These are phyloP conservation scores for Diutina pseudorugosa DNA, from an alignment of 1,139 yeast species.

Conservation along the genomic window DNA sequence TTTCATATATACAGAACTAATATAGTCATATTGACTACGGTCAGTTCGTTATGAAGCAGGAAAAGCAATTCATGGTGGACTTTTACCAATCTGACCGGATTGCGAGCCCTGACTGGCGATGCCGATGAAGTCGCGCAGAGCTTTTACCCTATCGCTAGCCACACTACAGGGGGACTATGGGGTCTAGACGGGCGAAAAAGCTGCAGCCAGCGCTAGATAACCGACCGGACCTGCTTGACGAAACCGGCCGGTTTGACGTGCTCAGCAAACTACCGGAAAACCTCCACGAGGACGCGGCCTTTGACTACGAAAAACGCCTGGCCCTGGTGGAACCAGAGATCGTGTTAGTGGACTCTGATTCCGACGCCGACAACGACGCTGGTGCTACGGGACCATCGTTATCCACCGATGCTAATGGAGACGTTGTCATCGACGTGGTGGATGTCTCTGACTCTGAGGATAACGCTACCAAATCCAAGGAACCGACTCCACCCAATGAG, in stretches of 20 bases:
- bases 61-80: too few species aligned
- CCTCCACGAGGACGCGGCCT: neutral
- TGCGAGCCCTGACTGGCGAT: neutral
- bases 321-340: conserved; percentile 4
- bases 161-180: neutral
- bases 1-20: too few species aligned
- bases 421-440: neutral
- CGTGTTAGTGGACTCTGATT: neutral
- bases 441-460: neutral
- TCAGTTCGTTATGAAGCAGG: too few species aligned
- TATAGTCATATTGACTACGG: too few species aligned
- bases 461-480: neutral
- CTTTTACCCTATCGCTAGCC: neutral
- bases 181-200: neutral
- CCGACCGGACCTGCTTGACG: neutral
- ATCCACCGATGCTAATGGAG: neutral
- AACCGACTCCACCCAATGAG: conserved; percentile 13
- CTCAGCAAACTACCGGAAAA: neutral
- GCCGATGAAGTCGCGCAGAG: neutral
- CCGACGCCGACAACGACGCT: neutral
- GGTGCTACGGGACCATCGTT: neutral
- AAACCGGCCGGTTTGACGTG: neutral
- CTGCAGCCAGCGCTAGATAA: neutral
- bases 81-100: too few species aligned
- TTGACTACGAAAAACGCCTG: neutral